These are phyloP conservation scores for Grosmannia serpens DNA, from an alignment of 2,329 filamentous ascomycete species.

Conservation along the genomic window DNA sequence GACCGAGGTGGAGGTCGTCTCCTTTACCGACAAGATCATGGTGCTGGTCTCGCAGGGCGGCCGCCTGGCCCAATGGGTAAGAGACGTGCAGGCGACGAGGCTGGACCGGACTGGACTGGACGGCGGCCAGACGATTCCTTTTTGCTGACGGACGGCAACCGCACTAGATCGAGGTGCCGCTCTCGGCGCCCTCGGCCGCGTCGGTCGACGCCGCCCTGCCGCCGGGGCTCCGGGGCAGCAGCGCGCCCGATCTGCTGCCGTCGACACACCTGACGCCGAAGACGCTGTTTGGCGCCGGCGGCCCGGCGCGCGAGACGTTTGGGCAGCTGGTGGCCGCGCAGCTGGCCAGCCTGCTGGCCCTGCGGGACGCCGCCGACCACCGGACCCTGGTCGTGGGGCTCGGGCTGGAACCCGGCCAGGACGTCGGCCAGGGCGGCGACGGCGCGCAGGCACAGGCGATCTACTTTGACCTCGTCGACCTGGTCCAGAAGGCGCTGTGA, in stretches of 20 bases:
- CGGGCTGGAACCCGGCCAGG: constrained; percentile 37
- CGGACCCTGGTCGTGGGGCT: constrained; percentile 52
- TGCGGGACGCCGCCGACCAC: constrained; percentile 53
- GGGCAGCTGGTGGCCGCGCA: constrained; percentile 86
- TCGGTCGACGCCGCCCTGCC: constrained; percentile 49
- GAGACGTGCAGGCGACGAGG: too few relatives aligned
- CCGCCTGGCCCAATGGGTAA: constrained; percentile 81
- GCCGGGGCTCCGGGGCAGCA: constrained; percentile 21
- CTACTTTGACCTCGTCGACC: constrained; percentile 55
- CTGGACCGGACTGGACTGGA: too few relatives aligned
- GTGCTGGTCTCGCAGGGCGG: constrained; percentile 82
- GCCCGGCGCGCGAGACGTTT: constrained; percentile 65
- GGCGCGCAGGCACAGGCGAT: constrained; percentile 24
- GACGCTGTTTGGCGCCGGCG: constrained; percentile 75
- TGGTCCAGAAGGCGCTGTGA: constrained; percentile 36
- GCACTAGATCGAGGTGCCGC: constrained; percentile 62
- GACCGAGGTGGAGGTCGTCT: constrained; percentile 62
- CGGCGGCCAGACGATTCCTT: too few relatives aligned
- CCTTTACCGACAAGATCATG: constrained; percentile 83
- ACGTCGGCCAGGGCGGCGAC: constrained; percentile 26
- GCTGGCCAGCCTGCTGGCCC: constrained; percentile 68
- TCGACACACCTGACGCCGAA: constrained; percentile 74
- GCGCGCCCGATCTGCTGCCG: constrained; percentile 42
- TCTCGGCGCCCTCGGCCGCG: constrained; percentile 55
- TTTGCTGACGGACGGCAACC: constrained; percentile 3